Percentiles rank a stretch among this genome's conserved stretches.
phyloP scores from a whole-genome alignment of 257 asterid genomes.

The Linderniella brevidens region DNA sequence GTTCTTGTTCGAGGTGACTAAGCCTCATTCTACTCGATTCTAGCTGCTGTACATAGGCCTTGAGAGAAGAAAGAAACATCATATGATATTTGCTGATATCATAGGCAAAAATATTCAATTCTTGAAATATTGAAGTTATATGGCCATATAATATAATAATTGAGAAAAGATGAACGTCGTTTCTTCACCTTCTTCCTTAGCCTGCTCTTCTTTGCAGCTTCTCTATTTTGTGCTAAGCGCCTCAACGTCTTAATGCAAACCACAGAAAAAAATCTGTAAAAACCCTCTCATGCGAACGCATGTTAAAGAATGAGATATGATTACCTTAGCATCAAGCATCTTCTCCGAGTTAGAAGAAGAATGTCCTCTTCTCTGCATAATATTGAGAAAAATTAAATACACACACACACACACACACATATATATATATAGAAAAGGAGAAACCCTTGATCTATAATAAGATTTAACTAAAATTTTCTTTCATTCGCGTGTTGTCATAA shows the following conservation, averaged over 20 bases:
- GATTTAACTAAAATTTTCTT: not conserved
- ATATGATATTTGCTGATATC: too few species aligned
- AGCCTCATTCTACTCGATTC: slow-evolving; percentile 90
- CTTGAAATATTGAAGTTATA: not conserved
- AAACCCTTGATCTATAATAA: slow-evolving; percentile 2
- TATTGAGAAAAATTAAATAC: slow-evolving; percentile 12
- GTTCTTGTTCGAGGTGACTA: slow-evolving; percentile 84
- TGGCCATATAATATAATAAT: not conserved
- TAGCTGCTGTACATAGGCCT: slow-evolving; percentile 92
- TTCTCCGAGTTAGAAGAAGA: slow-evolving; percentile 59
- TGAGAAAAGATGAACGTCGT: not conserved
- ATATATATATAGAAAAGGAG: too few species aligned
- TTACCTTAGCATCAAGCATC: slow-evolving; percentile 74
- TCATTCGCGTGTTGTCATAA: not conserved
- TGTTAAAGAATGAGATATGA: slow-evolving; percentile 8
- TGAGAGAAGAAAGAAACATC: too few species aligned
- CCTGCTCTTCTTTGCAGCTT: slow-evolving; percentile 97
- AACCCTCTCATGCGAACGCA: not conserved
- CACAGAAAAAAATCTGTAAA: too few species aligned
- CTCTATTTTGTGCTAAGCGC: slow-evolving; percentile 95
- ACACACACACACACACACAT: too few species aligned
- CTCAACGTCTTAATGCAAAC: slow-evolving; percentile 58
- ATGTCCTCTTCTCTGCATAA: slow-evolving; percentile 60
- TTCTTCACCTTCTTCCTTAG: slow-evolving; percentile 68
- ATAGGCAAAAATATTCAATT: not conserved